Evolutionary conservation across 2,329 filamentous ascomycete genomes (phyloP), one percentile per base, ranked within the genome.

Genomic region (Fusarium brevicatenulatum): DNA sequence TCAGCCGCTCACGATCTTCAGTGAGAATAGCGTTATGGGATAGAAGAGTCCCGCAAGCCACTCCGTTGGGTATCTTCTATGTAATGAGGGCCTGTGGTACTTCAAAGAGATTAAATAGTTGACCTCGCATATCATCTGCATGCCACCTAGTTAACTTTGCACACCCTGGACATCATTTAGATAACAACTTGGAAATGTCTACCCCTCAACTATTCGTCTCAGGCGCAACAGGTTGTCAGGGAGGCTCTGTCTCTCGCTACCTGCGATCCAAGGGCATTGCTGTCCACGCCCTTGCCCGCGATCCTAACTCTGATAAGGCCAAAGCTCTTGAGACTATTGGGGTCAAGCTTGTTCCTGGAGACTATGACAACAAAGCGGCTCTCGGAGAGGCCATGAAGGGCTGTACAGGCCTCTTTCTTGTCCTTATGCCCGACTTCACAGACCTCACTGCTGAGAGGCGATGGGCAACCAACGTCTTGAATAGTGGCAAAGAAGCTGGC

Each of bases 161-260:
- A 11, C 23, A 59, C 36, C 16, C n/a, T 23, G 7, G 36, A 21
- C 6, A 40, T 19, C 34, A 32, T 49, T 32, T 23, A 32, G 30
- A 32, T 32, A 12, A 32, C 13, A 40, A 15, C 65, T 21, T 42
- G 34, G 73, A 77, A 72, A 80, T 83, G 81, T 46, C 79, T 59
- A 67, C 79, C 68, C 60, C 65, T 15, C 79, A 70, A 30, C 78
- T 81, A 39, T 85, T 85, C 68, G 79, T 85, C 65, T 78, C 76
- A 63, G 81, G 79, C 56, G 82, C 81, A 11, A 85, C 84, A 3
- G 84, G 84, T 34, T 79, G 68, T 44, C 82, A 84, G 66, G 84
- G 84, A 52, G 78, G 78, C 8, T 78, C 81, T 15, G 65, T 85
- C 32, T 77, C 80, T 57, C 76, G 77, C 36, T 73, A 79, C 42